Conservation (phyloP, 2,329 filamentous ascomycete species). For the Atkinsonella hypoxylon region DNA sequence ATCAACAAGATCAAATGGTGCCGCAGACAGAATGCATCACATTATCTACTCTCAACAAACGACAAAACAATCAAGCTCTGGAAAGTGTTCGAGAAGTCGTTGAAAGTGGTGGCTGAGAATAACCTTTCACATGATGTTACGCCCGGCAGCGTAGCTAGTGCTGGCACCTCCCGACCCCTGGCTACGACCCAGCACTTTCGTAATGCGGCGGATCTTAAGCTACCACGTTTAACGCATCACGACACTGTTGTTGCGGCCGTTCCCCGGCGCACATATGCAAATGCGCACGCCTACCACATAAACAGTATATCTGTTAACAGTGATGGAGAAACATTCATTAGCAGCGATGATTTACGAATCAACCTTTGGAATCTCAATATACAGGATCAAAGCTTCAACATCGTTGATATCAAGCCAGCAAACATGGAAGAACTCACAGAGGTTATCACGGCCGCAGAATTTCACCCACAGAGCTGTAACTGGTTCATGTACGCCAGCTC, state of each 20-base stretch:
- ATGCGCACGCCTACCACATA: slow-evolving; percentile 98
- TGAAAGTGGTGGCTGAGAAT: slow-evolving; percentile 98
- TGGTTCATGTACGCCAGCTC: slow-evolving; percentile 99
- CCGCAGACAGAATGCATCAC: slow-evolving; percentile 91
- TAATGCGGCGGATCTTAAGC: slow-evolving; percentile 71
- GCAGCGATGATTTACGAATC: slow-evolving; percentile 92
- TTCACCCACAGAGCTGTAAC: slow-evolving; percentile 94
- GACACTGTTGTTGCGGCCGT: slow-evolving; percentile 97
- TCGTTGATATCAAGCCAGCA: slow-evolving; percentile 98
- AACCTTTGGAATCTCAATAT: slow-evolving; percentile 99
- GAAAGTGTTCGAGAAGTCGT: slow-evolving; percentile 99
- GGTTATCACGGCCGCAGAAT: slow-evolving; percentile 96
- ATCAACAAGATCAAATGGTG: slow-evolving; percentile 99
- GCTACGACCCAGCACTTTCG: slow-evolving; percentile 62
- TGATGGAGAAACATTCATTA: slow-evolving; percentile 98
- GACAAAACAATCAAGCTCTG: slow-evolving; percentile 99
- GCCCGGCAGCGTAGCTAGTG: slow-evolving; percentile 58
- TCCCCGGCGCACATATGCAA: slow-evolving; percentile 90
- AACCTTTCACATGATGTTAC: slow-evolving; percentile 93
- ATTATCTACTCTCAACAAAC: slow-evolving; percentile 96
- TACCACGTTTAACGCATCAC: slow-evolving; percentile 92
- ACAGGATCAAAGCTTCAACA: slow-evolving; percentile 99
- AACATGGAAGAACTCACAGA: slow-evolving; percentile 99
- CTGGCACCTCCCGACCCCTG: slow-evolving; percentile 62
- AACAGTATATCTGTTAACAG: slow-evolving; percentile 99